Evolutionary conservation across 2,329 filamentous ascomycete genomes (phyloP), one percentile per base, ranked within the genome.

Genomic region (Botrytis fragariae): DNA sequence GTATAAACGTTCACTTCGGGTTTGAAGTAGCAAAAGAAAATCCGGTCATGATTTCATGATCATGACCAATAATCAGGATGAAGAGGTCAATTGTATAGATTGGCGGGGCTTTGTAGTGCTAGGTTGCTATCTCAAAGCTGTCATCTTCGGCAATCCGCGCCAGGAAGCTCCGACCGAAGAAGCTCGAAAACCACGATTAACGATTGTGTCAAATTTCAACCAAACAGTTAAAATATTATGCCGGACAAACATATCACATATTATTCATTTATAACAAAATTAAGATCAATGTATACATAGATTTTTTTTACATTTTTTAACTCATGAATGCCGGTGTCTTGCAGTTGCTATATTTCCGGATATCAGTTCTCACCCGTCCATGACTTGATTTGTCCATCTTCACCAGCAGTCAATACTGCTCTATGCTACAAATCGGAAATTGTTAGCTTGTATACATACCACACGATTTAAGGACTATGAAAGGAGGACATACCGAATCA

Each of bases 401-500:
- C 83, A 61, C 83, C 83, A 75, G 80, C 80, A 7, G 82, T 83
- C 73, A 82, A 81, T 54, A 83, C 79, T 37, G 77, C 81, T 72
- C 76, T 75, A 71, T 79, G 77, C 80, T 80, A 75, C 14, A 71
- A 39, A 45, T 39, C 67, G 48, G 20, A 71, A 59, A 76, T 71
- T 61, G 61, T 54, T 63, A 60, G 18, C n/a, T 18, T 18, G 29
- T 8, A 51, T 57, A 37, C 8, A 60, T 6, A 35, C 16, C 25
- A 35, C 25, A 9, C 51, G 51, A 16, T 16, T 12, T 32, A 4
- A 14, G 12, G 6, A n/a, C 32, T 44, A 59, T 32, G 39, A 57
- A 54, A 44, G n/a, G 16, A 60, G 45, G n/a, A 79, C 78, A 76
- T 77, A 83, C 85, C 77, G 89, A 84, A 74, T 91, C 89, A 73